phyloP scores from a whole-genome alignment of 257 asterid species.

The Galeopsis tetrahit region DNA sequence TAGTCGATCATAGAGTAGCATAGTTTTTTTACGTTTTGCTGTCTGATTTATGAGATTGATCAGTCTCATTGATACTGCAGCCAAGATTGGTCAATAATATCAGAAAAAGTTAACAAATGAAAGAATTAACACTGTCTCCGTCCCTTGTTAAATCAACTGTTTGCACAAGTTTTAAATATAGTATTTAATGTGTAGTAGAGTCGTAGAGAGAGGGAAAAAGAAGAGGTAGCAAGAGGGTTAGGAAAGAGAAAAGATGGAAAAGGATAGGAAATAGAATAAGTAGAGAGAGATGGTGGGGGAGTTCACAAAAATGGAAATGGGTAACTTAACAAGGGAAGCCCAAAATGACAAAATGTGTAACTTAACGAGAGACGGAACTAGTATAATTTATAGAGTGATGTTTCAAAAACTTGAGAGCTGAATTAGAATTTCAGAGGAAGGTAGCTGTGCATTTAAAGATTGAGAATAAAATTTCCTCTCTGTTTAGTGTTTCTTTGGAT shows the following conservation, averaged over 20 bases:
- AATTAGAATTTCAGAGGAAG: neutral
- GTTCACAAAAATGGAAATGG: no score
- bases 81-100: conserved; percentile 8
- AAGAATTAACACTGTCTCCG: neutral
- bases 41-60: conserved; percentile 23
- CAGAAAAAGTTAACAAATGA: neutral
- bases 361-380: no score
- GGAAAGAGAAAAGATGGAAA: no score
- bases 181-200: no score
- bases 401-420: conserved; percentile 5
- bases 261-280: no score
- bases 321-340: no score
- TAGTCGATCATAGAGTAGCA: neutral
- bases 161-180: no score
- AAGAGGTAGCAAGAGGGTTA: no score
- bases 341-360: no score
- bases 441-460: neutral
- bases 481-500: conserved; percentile 4
- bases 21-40: neutral
- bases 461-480: neutral
- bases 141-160: no score
- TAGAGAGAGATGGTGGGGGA: no score
- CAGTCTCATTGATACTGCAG: conserved; percentile 1
- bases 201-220: no score
- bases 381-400: neutral